Conservation (phyloP, 768 basidiomycete genomes). For the Lepiota venenata region DNA sequence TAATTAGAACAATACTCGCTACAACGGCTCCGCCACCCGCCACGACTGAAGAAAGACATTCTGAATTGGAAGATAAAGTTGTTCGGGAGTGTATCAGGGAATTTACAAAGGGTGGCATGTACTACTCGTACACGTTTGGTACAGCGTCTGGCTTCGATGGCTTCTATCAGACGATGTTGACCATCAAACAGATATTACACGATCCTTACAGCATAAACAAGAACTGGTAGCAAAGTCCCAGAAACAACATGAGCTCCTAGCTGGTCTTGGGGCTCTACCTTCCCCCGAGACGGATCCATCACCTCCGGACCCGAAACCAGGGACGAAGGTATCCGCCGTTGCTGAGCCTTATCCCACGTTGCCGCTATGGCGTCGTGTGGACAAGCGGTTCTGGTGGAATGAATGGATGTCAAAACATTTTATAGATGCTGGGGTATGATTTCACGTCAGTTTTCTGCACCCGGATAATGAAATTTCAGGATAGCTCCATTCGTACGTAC, state of each 20-base stretch:
- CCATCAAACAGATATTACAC: conserved; percentile 62
- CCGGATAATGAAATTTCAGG: conserved; percentile 6
- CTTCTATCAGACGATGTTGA: background rate
- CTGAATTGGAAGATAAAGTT: conserved; percentile 81
- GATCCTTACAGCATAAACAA: conserved; percentile 78
- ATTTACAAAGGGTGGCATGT: conserved; percentile 85
- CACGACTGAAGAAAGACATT: conserved; percentile 62
- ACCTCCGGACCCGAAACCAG: conserved; percentile 19
- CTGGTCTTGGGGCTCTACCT: conserved; percentile 54
- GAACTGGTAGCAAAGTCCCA: conserved; percentile 56
- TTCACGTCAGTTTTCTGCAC: background rate
- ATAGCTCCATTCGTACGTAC: conserved; percentile 78
- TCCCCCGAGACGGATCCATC: conserved; percentile 22
- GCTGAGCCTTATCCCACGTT: conserved; percentile 74
- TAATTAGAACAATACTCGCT: conserved; percentile 55
- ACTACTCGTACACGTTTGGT: conserved; percentile 87
- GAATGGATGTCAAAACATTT: conserved; percentile 83
- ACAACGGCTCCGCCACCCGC: conserved; percentile 60
- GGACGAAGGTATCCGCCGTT: conserved; percentile 46
- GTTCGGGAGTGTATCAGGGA: conserved; percentile 74
- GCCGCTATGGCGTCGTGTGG: conserved; percentile 89
- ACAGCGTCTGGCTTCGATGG: conserved; percentile 16
- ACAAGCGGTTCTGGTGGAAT: conserved; percentile 96
- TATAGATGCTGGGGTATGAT: conserved; percentile 77
- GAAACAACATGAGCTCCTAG: conserved; percentile 55